Evolutionary conservation across 2,329 filamentous ascomycete genomes (phyloP).

Genomic region (Phoma sp.): DNA sequence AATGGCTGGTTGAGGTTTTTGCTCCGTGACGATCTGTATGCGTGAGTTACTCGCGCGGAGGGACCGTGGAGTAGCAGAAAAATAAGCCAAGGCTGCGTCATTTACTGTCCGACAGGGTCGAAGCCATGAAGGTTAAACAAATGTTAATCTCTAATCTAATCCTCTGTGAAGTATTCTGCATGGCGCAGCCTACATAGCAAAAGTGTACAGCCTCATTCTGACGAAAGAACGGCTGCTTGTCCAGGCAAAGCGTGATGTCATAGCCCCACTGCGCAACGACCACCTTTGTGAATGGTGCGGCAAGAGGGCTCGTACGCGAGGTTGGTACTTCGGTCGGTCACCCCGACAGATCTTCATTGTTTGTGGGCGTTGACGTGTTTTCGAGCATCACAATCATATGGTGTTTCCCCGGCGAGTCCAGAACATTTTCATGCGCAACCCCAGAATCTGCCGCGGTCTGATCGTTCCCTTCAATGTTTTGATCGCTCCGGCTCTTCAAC

Average conservation of each 20-base stretch:
- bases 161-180: neutral
- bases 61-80: constrained; percentile 3
- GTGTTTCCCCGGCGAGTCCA: neutral
- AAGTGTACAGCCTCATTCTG: neutral
- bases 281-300: constrained; percentile 1
- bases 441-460: too few species aligned
- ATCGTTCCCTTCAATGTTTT: too few species aligned
- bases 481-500: too few species aligned
- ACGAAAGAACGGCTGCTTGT: neutral
- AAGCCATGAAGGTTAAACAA: neutral
- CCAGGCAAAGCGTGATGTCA: constrained; percentile 2
- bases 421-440: too few species aligned
- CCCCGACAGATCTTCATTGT: constrained; percentile 3
- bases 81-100: neutral
- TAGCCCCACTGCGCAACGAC: constrained; percentile 4
- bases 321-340: constrained; percentile 2
- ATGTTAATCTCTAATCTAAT: neutral
- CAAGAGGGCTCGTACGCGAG: constrained; percentile 7
- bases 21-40: constrained; percentile 7
- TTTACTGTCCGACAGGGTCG: constrained; percentile 1
- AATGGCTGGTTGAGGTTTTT: neutral
- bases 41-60: neutral
- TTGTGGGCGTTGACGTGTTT: constrained; percentile 2
- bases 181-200: neutral
- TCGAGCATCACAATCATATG: neutral